phyloP scores from a whole-genome alignment of 176 grass and related monocot genomes.

The Musa beccarii region DNA sequence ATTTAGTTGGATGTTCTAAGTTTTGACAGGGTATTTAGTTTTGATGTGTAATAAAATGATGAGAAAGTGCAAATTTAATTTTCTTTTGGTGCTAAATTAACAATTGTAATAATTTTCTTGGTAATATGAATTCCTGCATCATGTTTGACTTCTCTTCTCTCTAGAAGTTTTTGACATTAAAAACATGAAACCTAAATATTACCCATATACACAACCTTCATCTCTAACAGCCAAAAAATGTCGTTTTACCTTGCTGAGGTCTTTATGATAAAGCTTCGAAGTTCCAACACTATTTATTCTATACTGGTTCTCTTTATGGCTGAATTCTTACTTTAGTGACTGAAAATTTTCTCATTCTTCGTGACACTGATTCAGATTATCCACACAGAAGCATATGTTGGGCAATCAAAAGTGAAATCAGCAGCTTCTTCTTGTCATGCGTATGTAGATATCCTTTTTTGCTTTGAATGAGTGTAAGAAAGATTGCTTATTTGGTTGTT shows the following conservation, averaged over 20 bases:
- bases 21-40: no score
- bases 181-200: no score
- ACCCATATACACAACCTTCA: no score
- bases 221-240: no score
- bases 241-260: not conserved
- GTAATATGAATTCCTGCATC: no score
- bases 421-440: conserved; percentile 73
- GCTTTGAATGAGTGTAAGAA: not conserved
- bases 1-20: no score
- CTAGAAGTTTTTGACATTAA: no score
- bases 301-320: not conserved
- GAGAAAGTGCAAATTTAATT: no score
- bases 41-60: no score
- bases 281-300: not conserved
- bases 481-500: not conserved
- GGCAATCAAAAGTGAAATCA: conserved; percentile 75
- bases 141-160: no score
- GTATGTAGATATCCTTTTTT: conserved; percentile 45
- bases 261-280: conserved; percentile 4
- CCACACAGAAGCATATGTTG: conserved; percentile 77
- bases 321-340: not conserved
- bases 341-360: conserved; percentile 14
- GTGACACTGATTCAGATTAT: conserved; percentile 62
- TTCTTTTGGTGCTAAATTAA: no score
- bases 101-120: no score